phyloP scores from a whole-genome alignment of 139 green algal genomes.

The Desmodesmus armatus region DNA sequence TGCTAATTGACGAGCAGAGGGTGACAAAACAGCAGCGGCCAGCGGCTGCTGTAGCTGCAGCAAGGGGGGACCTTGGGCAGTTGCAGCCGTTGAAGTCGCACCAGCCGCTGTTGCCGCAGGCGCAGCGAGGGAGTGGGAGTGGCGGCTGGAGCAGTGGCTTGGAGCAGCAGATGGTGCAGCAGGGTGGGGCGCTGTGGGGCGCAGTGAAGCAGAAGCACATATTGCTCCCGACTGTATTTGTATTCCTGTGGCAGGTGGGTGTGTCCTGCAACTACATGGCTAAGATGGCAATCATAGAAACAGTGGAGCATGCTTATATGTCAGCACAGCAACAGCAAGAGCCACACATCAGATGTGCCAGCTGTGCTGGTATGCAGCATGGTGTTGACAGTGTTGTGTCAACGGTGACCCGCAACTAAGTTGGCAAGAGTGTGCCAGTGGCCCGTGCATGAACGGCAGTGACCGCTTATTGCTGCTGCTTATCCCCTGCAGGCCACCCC shows the following conservation, averaged over 20 bases:
- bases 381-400: no score
- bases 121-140: background rate
- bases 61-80: background rate
- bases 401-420: no score
- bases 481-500: slow-evolving; percentile 62
- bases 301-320: no score
- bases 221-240: slow-evolving; percentile 61
- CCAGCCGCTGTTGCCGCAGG: background rate
- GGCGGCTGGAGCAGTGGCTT: background rate
- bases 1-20: slow-evolving; percentile 73
- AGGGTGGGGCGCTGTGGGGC: slow-evolving; percentile 57
- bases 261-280: no score
- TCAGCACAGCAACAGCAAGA: no score
- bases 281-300: no score
- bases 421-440: background rate
- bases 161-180: background rate
- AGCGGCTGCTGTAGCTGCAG: slow-evolving; percentile 4
- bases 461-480: background rate
- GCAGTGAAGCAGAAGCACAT: slow-evolving; percentile 59
- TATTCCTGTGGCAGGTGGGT: slow-evolving; percentile 73
- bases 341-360: background rate
- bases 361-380: background rate
- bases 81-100: background rate
- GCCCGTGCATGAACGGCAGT: background rate
- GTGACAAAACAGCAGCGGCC: background rate